phyloP scores from a whole-genome alignment of 2,329 filamentous ascomycete genomes.

The Paradendryphiella salina region DNA sequence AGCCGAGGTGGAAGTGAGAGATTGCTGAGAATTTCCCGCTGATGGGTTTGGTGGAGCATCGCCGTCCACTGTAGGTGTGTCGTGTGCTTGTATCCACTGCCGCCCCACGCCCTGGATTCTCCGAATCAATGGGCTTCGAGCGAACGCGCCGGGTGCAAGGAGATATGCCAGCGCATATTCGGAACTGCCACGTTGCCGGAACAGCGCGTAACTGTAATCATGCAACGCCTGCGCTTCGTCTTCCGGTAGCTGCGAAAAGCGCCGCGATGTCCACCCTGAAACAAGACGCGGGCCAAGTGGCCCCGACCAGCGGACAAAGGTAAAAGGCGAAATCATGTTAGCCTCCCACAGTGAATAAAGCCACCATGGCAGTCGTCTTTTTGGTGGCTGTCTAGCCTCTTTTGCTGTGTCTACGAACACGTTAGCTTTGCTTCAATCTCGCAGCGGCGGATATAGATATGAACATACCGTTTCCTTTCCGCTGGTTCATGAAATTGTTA shows the following conservation, averaged over 20 bases:
- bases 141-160: constrained; percentile 90
- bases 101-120: constrained; percentile 84
- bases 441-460: neutral
- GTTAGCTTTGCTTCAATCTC: neutral
- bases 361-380: constrained; percentile 76
- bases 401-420: constrained; percentile 32
- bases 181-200: constrained; percentile 86
- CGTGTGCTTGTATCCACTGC: constrained; percentile 55
- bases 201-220: constrained; percentile 91
- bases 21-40: neutral
- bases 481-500: constrained; percentile 60
- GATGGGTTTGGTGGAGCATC: constrained; percentile 22
- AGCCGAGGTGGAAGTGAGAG: constrained; percentile 2
- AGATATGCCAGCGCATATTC: constrained; percentile 94
- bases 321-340: constrained; percentile 88
- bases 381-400: constrained; percentile 52
- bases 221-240: constrained; percentile 84
- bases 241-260: constrained; percentile 83
- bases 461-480: constrained; percentile 41
- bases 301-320: constrained; percentile 81
- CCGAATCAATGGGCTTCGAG: constrained; percentile 82
- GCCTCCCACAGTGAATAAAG: constrained; percentile 93
- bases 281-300: constrained; percentile 89
- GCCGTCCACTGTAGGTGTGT: constrained; percentile 31
- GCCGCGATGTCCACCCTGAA: constrained; percentile 89